Base-by-base conservation (phyloP, 805 yeast genomes). In the Wickerhamiella musiphila region DNA sequence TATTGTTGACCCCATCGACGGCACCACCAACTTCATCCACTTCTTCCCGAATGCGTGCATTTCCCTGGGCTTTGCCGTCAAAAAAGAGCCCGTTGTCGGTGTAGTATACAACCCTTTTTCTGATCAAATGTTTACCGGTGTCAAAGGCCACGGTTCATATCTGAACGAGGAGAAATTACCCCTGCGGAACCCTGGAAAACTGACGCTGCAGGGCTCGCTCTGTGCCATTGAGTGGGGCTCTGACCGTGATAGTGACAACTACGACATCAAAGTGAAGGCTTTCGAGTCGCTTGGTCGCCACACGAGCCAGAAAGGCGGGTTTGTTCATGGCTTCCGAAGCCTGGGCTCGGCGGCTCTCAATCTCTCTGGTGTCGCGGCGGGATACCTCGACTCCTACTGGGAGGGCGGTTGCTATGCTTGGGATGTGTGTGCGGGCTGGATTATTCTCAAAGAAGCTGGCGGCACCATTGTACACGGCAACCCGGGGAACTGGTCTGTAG, bases 341-440 rank as follows among this genome's bases (percentile, higher is more conserved):
- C 51, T 68, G 34, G 78, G 78, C 3, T 68, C 75, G 13, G 77
- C 78, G 0, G 78, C 78, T 5, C 60, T 71, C 63, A 70, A 70
- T 45, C 49, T 69, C 23, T 63, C 73, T 28, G 63, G 65, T 28
- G 68, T 67, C 4, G 76, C 78, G 1, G 56, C 66, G 3, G 78
- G 78, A 5, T 58, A 57, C 35, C 37, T 70, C 18, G 78, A 72
- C 44, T 61, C 69, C 4, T 72, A 72, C 49, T 72, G 78, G 76
- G 76, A 70, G 50, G 76, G 75, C 31, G 76, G 76, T n/a, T 69
- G 74, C 45, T 68, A 63, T 47, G 66, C 70, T 16, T 72, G 78
- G 78, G 78, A 72, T 46, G 75, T 71, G 1, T 68, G 75, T 47
- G 78, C 77, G 11, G 74, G 76, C 24, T 71, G 75, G 74, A 60